Conservation (phyloP, 768 basidiomycete genomes). For the Suillus spraguei region DNA sequence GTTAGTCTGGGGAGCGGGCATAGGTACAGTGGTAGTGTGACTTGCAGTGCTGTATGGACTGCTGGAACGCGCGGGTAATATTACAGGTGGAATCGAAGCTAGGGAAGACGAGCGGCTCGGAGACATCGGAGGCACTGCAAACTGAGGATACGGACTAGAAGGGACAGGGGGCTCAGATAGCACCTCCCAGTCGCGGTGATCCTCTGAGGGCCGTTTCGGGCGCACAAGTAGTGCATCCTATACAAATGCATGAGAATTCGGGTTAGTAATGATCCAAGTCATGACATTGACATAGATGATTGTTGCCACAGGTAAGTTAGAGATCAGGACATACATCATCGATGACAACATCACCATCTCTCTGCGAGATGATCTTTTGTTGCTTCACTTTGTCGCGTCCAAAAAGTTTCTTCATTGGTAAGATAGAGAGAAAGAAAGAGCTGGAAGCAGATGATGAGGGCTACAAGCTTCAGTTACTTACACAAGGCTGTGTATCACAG, state of each 20-base stretch:
- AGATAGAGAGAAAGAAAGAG: neutral
- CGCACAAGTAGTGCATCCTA: neutral
- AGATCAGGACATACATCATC: constrained; percentile 28
- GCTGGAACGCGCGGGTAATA: constrained; percentile 38
- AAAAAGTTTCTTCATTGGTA: constrained; percentile 63
- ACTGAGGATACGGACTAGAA: constrained; percentile 18
- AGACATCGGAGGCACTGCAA: constrained; percentile 26
- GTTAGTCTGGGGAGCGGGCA: constrained; percentile 15
- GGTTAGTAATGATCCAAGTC: neutral
- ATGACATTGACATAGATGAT: neutral
- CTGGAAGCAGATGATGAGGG: constrained; percentile 9
- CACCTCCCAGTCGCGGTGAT: constrained; percentile 10
- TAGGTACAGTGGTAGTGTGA: constrained; percentile 14
- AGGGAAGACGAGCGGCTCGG: constrained; percentile 57
- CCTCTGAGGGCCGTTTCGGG: neutral
- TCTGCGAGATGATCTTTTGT: constrained; percentile 31
- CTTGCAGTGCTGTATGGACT: constrained; percentile 47
- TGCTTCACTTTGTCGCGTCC: constrained; percentile 49
- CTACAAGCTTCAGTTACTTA: constrained; percentile 8
- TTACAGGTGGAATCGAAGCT: constrained; percentile 44
- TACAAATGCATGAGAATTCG: neutral
- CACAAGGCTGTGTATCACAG: constrained; percentile 16
- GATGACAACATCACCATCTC: constrained; percentile 29
- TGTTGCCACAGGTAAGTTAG: constrained; percentile 2
- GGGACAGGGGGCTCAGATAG: constrained; percentile 17